Evolutionary conservation across 2,329 filamentous ascomycete species (phyloP), one percentile per base, ranked within the genome.

Genomic region (Fusarium sp.): DNA sequence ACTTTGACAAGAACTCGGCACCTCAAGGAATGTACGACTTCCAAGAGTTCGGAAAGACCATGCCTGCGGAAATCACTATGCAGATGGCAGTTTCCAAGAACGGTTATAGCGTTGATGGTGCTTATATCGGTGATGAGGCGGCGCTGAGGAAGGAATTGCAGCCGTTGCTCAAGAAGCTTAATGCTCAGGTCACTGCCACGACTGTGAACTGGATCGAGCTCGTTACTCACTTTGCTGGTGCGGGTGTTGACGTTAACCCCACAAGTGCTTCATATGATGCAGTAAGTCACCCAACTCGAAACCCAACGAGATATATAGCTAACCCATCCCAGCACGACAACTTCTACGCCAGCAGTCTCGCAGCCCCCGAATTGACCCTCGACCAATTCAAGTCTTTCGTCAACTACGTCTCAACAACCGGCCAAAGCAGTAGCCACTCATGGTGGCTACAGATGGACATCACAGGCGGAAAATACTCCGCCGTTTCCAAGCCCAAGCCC

Each of bases 381-480:
- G 59, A 16, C 0, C 70, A 77, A 29, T 73, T 78, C 63, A 62
- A 71, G 16, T 68, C 72, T 0, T 77, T 79, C 10, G 72, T 75
- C 20, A 30, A 74, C 59, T 77, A 73, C 53, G 27, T 69, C 20
- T 71, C 66, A 24, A 75, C 68, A 16, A 70, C 68, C 0, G 73
- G 68, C 8, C n/a, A 49, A 2, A 67, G 47, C 54, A 71, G 46
- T 50, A 72, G 70, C 42, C 69, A 72, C 61, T 73, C 67, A 0
- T 73, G 75, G 75, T 75, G 70, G 68, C 56, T 77, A 7, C 72
- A 74, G n/a, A 76, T 80, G 70, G 77, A 79, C 61, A 66, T 80
- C n/a, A 73, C 75, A 15, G 79, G 78, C 9, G 79, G 79, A 32
- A 63, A 72, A 30, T 78, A 81, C 72, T 81, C 81, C 2, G 81